Evolutionary conservation across 768 basidiomycete species (phyloP).

Genomic region (Amanita pseudoporphyria): DNA sequence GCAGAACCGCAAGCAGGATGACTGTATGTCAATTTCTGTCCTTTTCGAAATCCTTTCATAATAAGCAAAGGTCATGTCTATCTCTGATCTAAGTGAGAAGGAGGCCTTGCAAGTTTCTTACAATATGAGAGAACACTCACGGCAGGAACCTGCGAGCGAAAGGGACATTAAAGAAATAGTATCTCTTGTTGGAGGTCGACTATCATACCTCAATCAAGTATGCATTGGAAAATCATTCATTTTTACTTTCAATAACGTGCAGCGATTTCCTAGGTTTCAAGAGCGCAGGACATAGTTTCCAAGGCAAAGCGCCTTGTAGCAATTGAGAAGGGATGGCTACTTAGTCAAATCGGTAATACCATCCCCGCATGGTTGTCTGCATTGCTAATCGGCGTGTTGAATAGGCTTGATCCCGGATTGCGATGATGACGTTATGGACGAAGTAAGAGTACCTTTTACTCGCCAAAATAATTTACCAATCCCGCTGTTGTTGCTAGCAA

Average conservation of each 20-base stretch:
- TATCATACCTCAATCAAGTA: conserved; percentile 66
- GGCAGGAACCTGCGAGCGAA: conserved; percentile 18
- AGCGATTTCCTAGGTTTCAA: conserved; percentile 32
- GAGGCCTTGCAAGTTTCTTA: conserved; percentile 52
- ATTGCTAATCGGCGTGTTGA: neutral
- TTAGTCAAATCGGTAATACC: conserved; percentile 57
- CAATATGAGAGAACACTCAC: conserved; percentile 37
- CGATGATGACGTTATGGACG: conserved; percentile 87
- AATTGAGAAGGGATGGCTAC: conserved; percentile 75
- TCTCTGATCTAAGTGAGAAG: conserved; percentile 53
- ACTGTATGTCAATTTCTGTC: conserved; percentile 30
- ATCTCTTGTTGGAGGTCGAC: conserved; percentile 63
- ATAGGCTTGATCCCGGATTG: conserved; percentile 64
- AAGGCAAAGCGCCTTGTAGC: conserved; percentile 56
- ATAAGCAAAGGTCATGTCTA: conserved; percentile 48
- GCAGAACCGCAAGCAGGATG: conserved; percentile 68
- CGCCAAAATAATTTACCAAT: neutral
- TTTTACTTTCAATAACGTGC: neutral
- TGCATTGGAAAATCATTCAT: neutral
- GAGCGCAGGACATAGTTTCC: conserved; percentile 47
- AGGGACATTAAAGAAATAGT: conserved; percentile 38
- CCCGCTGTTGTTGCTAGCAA: conserved; percentile 33
- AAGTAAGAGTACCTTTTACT: conserved; percentile 33
- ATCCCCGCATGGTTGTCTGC: neutral
- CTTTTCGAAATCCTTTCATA: neutral